phyloP scores from a whole-genome alignment of 1,139 yeast genomes.

The Hyphopichia buzzinii region DNA sequence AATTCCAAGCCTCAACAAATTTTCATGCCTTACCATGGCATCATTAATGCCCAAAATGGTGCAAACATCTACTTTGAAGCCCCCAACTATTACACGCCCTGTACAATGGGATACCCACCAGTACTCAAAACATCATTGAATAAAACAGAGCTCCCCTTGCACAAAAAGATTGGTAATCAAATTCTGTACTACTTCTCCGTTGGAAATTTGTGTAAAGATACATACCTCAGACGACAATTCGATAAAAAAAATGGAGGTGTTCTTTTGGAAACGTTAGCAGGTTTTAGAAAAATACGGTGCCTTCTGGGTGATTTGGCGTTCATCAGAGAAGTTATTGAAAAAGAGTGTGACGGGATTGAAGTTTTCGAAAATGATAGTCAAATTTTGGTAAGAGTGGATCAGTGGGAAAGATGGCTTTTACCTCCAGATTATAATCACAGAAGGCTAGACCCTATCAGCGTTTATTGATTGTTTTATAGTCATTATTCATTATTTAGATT shows the following conservation, averaged over 20 bases:
- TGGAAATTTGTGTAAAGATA: slow-evolving; percentile 24
- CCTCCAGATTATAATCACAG: no score
- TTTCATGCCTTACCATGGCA: no score
- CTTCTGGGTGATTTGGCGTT: slow-evolving; percentile 17
- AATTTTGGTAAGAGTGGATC: not conserved
- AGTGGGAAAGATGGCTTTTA: not conserved
- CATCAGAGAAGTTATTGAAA: slow-evolving; percentile 13
- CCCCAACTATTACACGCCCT: no score
- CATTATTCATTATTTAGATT: not conserved
- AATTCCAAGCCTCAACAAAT: no score
- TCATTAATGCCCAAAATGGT: no score
- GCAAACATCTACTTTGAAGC: no score
- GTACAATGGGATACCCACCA: no score
- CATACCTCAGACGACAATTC: slow-evolving; percentile 20
- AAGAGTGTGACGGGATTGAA: slow-evolving; percentile 7
- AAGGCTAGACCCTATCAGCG: no score
- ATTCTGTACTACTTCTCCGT: slow-evolving; percentile 25
- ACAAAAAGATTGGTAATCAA: slow-evolving; percentile 14
- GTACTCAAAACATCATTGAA: no score
- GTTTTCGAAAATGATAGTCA: not conserved
- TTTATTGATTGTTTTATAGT: not conserved
- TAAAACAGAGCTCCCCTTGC: slow-evolving; percentile 12
- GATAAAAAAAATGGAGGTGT: slow-evolving; percentile 18
- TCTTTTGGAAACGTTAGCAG: slow-evolving; percentile 13
- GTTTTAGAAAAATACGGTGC: slow-evolving; percentile 17